Percentiles rank a stretch among this genome's conserved stretches.
phyloP scores from a whole-genome alignment of 495 filamentous ascomycete genomes.

The Podospora pseudocomata region DNA sequence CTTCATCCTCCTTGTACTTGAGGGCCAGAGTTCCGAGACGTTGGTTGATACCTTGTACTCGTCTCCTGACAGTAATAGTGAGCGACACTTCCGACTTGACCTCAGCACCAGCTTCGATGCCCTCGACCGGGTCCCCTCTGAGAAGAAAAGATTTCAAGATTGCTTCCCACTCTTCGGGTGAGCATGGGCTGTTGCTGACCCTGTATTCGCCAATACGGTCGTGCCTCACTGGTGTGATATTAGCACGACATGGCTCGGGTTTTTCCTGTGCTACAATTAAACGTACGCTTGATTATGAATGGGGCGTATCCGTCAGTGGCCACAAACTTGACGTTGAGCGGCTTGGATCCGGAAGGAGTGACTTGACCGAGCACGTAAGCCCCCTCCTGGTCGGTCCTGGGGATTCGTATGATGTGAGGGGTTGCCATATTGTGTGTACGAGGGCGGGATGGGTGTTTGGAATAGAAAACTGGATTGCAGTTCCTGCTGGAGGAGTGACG shows the following conservation, averaged over 20 bases:
- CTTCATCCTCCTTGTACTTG: conserved; percentile 57
- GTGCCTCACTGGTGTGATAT: conserved; percentile 31
- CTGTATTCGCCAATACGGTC: conserved; percentile 29
- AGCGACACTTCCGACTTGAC: conserved; percentile 34
- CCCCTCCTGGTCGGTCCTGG: conserved; percentile 51
- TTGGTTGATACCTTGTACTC: conserved; percentile 56
- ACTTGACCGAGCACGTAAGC: conserved; percentile 59
- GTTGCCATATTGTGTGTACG: conserved; percentile 14
- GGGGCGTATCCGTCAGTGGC: conserved; percentile 66
- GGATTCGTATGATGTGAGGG: conserved; percentile 49
- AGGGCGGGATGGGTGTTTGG: conserved; percentile 10
- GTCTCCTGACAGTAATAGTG: conserved; percentile 42
- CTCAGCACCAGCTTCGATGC: conserved; percentile 43
- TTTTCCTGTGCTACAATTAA: conserved; percentile 6
- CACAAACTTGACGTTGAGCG: conserved; percentile 58
- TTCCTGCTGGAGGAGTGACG: too few species aligned
- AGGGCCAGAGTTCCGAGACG: conserved; percentile 65
- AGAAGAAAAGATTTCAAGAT: conserved; percentile 41
- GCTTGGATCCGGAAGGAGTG: conserved; percentile 40
- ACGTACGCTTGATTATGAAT: conserved; percentile 55
- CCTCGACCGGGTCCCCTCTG: conserved; percentile 32
- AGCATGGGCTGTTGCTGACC: conserved; percentile 33
- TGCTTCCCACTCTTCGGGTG: conserved; percentile 43
- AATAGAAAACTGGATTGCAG: background rate
- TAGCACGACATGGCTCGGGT: background rate